Percentiles rank a stretch among this genome's conserved stretches.
Conservation (phyloP, 2,329 filamentous ascomycete species). For the Penicillium aurantiogriseum region DNA sequence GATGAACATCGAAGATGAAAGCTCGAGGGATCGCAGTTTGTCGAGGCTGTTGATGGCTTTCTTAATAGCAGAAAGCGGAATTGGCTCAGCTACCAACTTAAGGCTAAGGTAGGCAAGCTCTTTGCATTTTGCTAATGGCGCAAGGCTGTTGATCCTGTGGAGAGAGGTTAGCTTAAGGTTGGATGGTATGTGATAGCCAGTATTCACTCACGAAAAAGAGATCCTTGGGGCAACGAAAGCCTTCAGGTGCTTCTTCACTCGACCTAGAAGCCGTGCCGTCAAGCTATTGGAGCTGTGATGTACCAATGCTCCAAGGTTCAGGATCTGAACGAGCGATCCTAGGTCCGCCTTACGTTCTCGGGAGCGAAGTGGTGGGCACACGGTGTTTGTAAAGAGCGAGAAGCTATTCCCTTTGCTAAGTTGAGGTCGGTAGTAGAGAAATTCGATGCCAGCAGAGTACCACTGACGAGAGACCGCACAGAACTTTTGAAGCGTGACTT, state of each 20-base stretch:
- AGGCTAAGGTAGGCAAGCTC: conserved; percentile 53
- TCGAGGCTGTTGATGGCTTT: conserved; percentile 50
- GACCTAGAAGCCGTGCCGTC: conserved; percentile 56
- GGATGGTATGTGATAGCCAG: background rate
- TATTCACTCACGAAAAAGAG: conserved; percentile 52
- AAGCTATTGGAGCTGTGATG: conserved; percentile 59
- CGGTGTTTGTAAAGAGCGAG: conserved; percentile 52
- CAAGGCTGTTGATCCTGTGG: conserved; percentile 53
- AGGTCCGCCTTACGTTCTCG: conserved; percentile 46
- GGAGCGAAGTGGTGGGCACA: conserved; percentile 51
- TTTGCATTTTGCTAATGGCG: conserved; percentile 56
- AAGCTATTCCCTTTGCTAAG: conserved; percentile 53
- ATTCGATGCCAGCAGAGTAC: conserved; percentile 53
- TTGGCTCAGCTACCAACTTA: conserved; percentile 51
- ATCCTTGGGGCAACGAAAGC: conserved; percentile 59
- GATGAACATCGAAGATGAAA: conserved; percentile 31
- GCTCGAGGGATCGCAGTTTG: conserved; percentile 46
- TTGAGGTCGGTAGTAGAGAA: conserved; percentile 54
- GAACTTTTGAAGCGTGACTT: conserved; percentile 51
- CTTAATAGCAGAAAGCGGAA: conserved; percentile 51
- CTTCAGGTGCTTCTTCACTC: conserved; percentile 53
- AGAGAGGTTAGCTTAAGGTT: background rate
- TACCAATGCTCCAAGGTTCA: conserved; percentile 57
- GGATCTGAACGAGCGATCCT: conserved; percentile 50
- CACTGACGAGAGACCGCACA: conserved; percentile 56